These are phyloP conservation scores for Penicillium maclennaniae DNA, from an alignment of 495 filamentous ascomycete species.

Conservation along the genomic window DNA sequence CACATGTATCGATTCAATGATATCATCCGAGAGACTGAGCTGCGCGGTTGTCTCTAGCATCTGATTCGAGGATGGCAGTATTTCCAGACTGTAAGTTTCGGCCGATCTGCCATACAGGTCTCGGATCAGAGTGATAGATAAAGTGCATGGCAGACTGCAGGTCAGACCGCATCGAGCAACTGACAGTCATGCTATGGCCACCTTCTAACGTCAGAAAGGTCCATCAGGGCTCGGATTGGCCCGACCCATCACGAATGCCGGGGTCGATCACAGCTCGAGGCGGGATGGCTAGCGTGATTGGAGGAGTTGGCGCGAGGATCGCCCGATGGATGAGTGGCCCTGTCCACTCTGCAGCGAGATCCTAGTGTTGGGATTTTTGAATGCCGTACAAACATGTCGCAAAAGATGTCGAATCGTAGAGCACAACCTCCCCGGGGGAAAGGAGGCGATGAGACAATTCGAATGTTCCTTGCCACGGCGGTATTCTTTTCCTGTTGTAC, in stretches of 20 bases:
- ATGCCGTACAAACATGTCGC: neutral
- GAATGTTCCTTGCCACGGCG: neutral
- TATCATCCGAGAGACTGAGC: neutral
- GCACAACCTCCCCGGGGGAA: neutral
- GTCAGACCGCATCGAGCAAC: neutral
- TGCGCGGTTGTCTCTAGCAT: neutral
- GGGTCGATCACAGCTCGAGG: conserved; percentile 20
- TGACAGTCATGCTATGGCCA: neutral
- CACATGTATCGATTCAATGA: neutral
- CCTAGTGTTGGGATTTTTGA: neutral
- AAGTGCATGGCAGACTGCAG: neutral
- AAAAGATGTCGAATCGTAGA: neutral
- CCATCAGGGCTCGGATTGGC: conserved; percentile 16
- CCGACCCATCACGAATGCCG: conserved; percentile 14
- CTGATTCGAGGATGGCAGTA: neutral
- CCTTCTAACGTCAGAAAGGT: conserved; percentile 3
- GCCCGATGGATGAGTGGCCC: neutral
- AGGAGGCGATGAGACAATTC: neutral
- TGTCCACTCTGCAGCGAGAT: conserved; percentile 3
- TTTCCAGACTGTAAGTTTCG: neutral
- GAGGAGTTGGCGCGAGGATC: conserved; percentile 18
- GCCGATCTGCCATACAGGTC: neutral
- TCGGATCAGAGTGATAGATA: neutral
- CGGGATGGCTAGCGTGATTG: conserved; percentile 15
- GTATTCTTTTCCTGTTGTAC: neutral